Percentiles rank a stretch among this genome's conserved stretches.
Conservation (phyloP, 768 basidiomycete species). For the Gymnopilus dilepis region DNA sequence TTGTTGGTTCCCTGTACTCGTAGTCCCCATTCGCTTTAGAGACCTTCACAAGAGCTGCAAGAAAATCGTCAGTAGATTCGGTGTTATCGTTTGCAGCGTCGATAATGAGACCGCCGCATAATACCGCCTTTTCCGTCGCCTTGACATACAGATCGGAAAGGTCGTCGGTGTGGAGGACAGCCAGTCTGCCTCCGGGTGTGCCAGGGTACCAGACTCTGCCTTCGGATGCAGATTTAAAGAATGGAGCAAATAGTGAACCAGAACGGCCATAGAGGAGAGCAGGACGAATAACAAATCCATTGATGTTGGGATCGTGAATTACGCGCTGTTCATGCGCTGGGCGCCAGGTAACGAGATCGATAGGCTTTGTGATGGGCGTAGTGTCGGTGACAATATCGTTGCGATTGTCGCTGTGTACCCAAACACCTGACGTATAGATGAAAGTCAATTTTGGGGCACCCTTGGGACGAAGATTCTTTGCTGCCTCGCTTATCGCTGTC, state of each 20-base stretch:
- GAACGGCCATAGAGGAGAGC: conserved; percentile 5
- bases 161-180: conserved; percentile 3
- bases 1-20: neutral
- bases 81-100: conserved; percentile 8
- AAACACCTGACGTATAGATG: conserved; percentile 8
- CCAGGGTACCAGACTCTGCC: conserved; percentile 6
- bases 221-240: conserved; percentile 7
- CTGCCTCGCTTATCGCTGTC: neutral
- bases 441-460: conserved; percentile 8
- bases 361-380: neutral
- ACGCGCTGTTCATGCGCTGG: conserved; percentile 2
- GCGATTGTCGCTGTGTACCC: conserved; percentile 8
- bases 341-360: conserved; percentile 4
- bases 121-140: neutral
- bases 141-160: conserved; percentile 7
- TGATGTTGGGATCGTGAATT: neutral
- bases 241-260: conserved; percentile 3
- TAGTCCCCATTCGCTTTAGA: neutral
- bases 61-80: conserved; percentile 4
- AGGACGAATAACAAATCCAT: conserved; percentile 6
- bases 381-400: conserved; percentile 8
- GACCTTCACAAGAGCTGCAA: neutral
- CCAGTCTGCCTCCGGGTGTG: conserved; percentile 6
- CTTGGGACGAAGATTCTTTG: neutral
- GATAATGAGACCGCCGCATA: neutral